Conservation (phyloP, 306 rosid genomes). For the Myrica gale region DNA sequence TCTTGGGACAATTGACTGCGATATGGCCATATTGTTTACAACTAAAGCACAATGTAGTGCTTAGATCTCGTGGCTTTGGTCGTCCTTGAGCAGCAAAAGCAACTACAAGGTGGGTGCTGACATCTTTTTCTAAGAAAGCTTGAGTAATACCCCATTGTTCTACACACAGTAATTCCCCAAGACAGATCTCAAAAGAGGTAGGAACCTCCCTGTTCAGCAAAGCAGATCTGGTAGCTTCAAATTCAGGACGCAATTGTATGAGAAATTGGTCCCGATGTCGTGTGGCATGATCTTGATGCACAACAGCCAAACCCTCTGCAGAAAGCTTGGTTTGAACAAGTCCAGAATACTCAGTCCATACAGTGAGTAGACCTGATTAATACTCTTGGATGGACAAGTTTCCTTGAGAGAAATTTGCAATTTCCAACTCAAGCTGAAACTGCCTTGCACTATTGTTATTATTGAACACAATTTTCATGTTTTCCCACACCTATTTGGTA, state of each 20-base stretch:
- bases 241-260: too few relatives aligned
- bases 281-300: too few relatives aligned
- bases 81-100: too few relatives aligned
- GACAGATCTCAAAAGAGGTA: background rate
- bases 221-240: too few relatives aligned
- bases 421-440: background rate
- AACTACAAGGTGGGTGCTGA: background rate
- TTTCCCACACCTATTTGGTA: too few relatives aligned
- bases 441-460: background rate
- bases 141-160: constrained; percentile 1
- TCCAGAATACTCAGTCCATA: too few relatives aligned
- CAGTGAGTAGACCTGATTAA: background rate
- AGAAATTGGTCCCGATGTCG: too few relatives aligned
- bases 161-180: background rate
- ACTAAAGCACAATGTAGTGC: too few relatives aligned
- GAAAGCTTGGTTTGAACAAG: background rate
- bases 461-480: background rate
- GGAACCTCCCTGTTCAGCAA: too few relatives aligned
- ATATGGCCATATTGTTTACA: background rate
- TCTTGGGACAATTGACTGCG: background rate
- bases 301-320: too few relatives aligned
- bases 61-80: too few relatives aligned
- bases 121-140: background rate
- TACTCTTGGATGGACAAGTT: background rate
- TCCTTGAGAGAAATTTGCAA: background rate